These are phyloP conservation scores for Aureobasidium sp. DNA, from an alignment of 2,329 filamentous ascomycete genomes.

Conservation along the genomic window DNA sequence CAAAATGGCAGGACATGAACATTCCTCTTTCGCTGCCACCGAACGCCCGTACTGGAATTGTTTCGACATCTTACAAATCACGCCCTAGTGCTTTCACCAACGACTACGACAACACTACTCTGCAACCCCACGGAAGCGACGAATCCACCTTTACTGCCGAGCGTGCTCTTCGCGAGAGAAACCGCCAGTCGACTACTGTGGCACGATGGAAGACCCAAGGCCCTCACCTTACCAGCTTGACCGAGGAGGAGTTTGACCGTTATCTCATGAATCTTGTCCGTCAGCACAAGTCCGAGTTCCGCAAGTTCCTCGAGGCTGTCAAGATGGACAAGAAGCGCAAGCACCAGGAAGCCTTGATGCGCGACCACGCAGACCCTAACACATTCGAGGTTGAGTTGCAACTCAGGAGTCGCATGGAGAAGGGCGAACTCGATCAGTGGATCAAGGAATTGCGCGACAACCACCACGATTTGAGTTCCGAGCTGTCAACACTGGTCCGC, in stretches of 20 bases:
- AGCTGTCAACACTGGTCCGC: slow-evolving; percentile 46
- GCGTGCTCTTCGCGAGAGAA: slow-evolving; percentile 18
- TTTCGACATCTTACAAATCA: not conserved
- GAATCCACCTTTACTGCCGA: slow-evolving; percentile 23
- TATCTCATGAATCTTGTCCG: slow-evolving; percentile 43
- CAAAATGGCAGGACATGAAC: slow-evolving; percentile 79
- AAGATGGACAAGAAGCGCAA: slow-evolving; percentile 19
- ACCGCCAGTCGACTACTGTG: slow-evolving; percentile 18
- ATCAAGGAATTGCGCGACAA: slow-evolving; percentile 39
- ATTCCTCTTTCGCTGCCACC: slow-evolving; percentile 56
- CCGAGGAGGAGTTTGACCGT: slow-evolving; percentile 46
- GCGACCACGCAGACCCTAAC: slow-evolving; percentile 7
- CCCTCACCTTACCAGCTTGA: slow-evolving; percentile 52
- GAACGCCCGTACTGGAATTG: not conserved
- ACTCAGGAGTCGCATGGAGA: not conserved
- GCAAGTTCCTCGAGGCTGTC: slow-evolving; percentile 22
- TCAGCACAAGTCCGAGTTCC: slow-evolving; percentile 28
- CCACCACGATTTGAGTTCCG: slow-evolving; percentile 39
- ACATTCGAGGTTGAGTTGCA: slow-evolving; percentile 13
- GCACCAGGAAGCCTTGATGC: slow-evolving; percentile 5
- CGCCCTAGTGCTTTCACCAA: slow-evolving; percentile 35
- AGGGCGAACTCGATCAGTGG: slow-evolving; percentile 13
- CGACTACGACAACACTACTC: slow-evolving; percentile 37
- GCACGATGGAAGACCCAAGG: slow-evolving; percentile 48
- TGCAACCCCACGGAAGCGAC: slow-evolving; percentile 22